Evolutionary conservation across 2,329 filamentous ascomycete species (phyloP), one percentile per base, ranked within the genome.

Genomic region (Emergomyces africanus): DNA sequence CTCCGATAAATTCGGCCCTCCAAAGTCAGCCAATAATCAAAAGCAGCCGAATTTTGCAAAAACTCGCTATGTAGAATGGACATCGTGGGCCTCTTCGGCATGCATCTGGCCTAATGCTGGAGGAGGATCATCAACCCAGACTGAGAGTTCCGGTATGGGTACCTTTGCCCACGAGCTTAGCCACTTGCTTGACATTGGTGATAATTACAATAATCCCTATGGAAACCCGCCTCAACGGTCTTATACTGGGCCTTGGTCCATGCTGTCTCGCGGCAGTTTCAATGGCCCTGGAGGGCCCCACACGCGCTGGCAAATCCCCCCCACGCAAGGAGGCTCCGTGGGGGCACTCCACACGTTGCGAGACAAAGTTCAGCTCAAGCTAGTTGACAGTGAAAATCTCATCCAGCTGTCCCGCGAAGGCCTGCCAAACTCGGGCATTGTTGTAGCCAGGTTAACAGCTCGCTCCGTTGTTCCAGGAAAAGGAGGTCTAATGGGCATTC

Each of bases 181-280:
- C 54, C 62, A 64, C 51, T 49, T 64, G n/a, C 62, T 64, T 51
- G 57, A 64, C 20, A 61, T 64, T 48, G 59, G 59, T 20, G 62
- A 64, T 46, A 64, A 64, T 57, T 64, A 62, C 58, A 64, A 64
- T 54, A 64, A 62, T 48, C 62, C 62, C 37, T 64, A 61, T 25
- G 61, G 61, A 18, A 44, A 49, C 0, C 62, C 62, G 9, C 41
- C 55, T 4, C 59, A 56, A 33, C 61, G 62, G n/a, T 33, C 62
- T 6, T 61, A 25, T 49, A 62, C 62, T 28, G 62, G 62, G 4
- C 62, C 61, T 28, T 64, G 62, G 62, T 64, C 62, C 20, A 64
- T 64, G 62, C 54, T 64, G 59, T 64, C 61, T 53, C 62, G 62
- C 14, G 62, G 62, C 14, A 61, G 59, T 35, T 64, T 64, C 53